Evolutionary conservation across 345 rosid species (phyloP).

Genomic region (Xanthoceras sorbifolium): DNA sequence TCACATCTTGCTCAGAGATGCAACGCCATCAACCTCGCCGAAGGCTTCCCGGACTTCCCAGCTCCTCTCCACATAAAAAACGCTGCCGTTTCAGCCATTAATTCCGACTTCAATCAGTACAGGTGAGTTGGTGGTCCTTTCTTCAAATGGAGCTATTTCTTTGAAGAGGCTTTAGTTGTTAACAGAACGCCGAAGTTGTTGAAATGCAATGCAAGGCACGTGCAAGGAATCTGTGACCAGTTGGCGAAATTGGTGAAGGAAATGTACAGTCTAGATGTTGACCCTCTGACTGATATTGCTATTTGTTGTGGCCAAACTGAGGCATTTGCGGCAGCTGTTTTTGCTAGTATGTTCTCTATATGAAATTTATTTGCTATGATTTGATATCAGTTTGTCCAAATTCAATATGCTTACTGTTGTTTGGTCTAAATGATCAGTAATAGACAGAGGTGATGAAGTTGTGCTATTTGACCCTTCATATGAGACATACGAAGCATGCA

Average conservation of each 20-base stretch:
- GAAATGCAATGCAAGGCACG: constrained; percentile 47
- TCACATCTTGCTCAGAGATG: constrained; percentile 52
- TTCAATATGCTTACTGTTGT: background rate
- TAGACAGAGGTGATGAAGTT: constrained; percentile 61
- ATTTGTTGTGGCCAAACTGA: constrained; percentile 71
- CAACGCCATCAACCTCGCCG: constrained; percentile 60
- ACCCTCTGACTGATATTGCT: constrained; percentile 55
- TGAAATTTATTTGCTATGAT: background rate
- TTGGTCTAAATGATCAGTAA: constrained; percentile 32
- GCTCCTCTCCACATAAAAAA: constrained; percentile 47
- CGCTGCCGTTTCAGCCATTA: constrained; percentile 64
- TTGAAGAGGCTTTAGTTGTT: background rate
- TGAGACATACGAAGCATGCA: constrained; percentile 54
- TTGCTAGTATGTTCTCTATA: constrained; percentile 40
- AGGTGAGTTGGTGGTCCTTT: constrained; percentile 32
- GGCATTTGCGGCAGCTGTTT: constrained; percentile 64
- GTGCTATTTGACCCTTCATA: constrained; percentile 59
- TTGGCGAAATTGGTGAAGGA: constrained; percentile 38
- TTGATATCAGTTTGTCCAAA: background rate
- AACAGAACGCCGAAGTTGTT: background rate
- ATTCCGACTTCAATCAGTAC: constrained; percentile 63
- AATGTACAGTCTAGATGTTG: constrained; percentile 44
- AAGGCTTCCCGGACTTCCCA: constrained; percentile 72
- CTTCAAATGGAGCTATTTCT: background rate
- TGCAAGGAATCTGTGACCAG: constrained; percentile 62